Evolutionary conservation across 495 filamentous ascomycete genomes (phyloP).

Genomic region (Cercophora samala): DNA sequence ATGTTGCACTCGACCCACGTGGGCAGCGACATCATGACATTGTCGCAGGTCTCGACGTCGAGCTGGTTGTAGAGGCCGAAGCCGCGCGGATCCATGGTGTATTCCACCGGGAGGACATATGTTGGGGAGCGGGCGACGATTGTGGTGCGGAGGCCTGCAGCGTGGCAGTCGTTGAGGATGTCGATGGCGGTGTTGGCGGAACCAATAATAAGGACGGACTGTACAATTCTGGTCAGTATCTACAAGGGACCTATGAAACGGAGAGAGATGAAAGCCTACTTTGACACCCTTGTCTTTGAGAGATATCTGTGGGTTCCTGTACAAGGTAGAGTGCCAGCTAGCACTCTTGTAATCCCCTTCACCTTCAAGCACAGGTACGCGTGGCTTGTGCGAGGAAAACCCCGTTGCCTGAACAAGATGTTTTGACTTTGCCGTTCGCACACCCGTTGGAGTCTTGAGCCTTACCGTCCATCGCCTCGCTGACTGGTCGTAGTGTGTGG

Average conservation of each 20-base stretch:
- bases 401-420: slow-evolving; percentile 39
- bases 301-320: slow-evolving; percentile 18
- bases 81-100: slow-evolving; percentile 22
- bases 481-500: slow-evolving; percentile 24
- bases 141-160: slow-evolving; percentile 27
- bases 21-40: slow-evolving; percentile 22
- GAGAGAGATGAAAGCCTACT: not conserved
- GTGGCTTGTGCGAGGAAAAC: slow-evolving; percentile 25
- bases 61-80: slow-evolving; percentile 26
- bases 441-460: slow-evolving; percentile 15
- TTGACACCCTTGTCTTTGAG: slow-evolving; percentile 22
- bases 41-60: slow-evolving; percentile 22
- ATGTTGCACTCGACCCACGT: slow-evolving; percentile 20
- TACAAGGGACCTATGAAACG: too few relatives aligned
- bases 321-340: slow-evolving; percentile 29
- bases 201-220: slow-evolving; percentile 34
- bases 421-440: slow-evolving; percentile 20
- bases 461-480: slow-evolving; percentile 26
- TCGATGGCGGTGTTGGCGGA: slow-evolving; percentile 42
- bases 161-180: slow-evolving; percentile 33
- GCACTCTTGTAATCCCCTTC: slow-evolving; percentile 27
- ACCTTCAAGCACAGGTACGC: slow-evolving; percentile 25
- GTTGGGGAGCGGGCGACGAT: slow-evolving; percentile 36
- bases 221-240: too few relatives aligned
- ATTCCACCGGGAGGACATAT: slow-evolving; percentile 33